Base-by-base conservation (phyloP, 2,329 filamentous ascomycete species). In the Fusarium equiseti region DNA sequence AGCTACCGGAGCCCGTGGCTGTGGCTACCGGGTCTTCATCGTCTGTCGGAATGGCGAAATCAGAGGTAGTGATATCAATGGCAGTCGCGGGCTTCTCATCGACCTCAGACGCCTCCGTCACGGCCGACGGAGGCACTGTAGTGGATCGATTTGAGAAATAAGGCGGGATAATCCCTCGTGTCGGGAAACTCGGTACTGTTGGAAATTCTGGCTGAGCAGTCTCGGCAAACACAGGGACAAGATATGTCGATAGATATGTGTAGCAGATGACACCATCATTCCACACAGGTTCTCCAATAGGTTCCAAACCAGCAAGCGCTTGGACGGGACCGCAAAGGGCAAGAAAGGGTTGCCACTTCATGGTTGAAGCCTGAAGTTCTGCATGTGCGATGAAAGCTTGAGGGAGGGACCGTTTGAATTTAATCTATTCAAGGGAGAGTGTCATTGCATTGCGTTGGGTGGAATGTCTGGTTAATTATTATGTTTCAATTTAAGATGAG, bases 21-120 rank as follows among this genome's bases (percentile, higher is more conserved):
- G 32, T 38, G 16, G 3, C 0, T 18, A 0, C 32, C 4, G 32
- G 1, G 0, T 38, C 16, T 38, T 35, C 32, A 0, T 18, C 32
- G 0, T 18, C 32, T 1, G 32, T 38, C 0, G 8, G 5, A 5
- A 38, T 18, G 16, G 16, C 16, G 4, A 38, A 10, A 5, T 18
- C 9, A 18, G 32, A 38, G 16, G 32, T 38, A 18, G 16, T 38
- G 16, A 38, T 0, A 11, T 38, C 16, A 11, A 38, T 38, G 16
- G 18, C 0, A 6, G 32, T 38, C 2, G 16, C 5, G 32, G 32
- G 16, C 3, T 10, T 18, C 9, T 18, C 32, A 10, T 18, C 18
- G 16, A 38, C 18, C 16, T 18, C 32, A 38, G 32, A 38, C 6
- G 9, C 32, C 32, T 38, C 32, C 3, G 32, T 38, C 2, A 18